Percentiles rank a stretch among this genome's conserved stretches.
phyloP scores from a whole-genome alignment of 441 rosid species.

The Brassica hybrid region DNA sequence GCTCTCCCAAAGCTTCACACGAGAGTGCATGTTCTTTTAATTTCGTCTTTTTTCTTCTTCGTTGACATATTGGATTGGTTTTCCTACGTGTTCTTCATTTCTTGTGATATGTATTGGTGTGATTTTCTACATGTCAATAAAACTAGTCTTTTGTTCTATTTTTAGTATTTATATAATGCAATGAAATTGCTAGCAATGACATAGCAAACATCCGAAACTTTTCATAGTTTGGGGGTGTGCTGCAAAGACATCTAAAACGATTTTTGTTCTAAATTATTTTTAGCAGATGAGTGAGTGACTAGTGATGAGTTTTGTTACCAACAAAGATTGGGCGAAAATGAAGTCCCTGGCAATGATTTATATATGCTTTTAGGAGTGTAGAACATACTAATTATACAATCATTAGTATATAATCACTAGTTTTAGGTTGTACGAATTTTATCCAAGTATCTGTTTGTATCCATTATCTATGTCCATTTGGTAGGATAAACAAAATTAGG shows the following conservation, averaged over 20 bases:
- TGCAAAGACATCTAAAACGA: not conserved
- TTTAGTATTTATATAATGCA: not conserved
- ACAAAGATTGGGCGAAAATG: too few species aligned
- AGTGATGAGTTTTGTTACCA: too few species aligned
- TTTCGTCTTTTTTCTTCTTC: not conserved
- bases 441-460: too few species aligned
- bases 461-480: too few species aligned
- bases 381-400: too few species aligned
- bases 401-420: too few species aligned
- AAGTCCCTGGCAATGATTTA: too few species aligned
- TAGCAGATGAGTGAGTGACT: too few species aligned
- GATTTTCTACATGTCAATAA: constrained; percentile 9
- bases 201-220: not conserved
- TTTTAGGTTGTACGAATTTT: too few species aligned
- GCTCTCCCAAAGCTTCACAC: constrained; percentile 10
- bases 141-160: not conserved
- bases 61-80: not conserved
- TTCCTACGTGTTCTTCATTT: constrained; percentile 6
- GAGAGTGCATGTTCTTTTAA: not conserved
- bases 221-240: not conserved
- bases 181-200: not conserved
- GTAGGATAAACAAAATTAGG: too few species aligned
- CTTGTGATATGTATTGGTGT: constrained; percentile 15
- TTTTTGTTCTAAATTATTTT: too few species aligned
- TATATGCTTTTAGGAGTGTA: too few species aligned